Evolutionary conservation across 2,329 filamentous ascomycete species (phyloP), one percentile per base, ranked within the genome.

Genomic region (Exophiala oligosperma): DNA sequence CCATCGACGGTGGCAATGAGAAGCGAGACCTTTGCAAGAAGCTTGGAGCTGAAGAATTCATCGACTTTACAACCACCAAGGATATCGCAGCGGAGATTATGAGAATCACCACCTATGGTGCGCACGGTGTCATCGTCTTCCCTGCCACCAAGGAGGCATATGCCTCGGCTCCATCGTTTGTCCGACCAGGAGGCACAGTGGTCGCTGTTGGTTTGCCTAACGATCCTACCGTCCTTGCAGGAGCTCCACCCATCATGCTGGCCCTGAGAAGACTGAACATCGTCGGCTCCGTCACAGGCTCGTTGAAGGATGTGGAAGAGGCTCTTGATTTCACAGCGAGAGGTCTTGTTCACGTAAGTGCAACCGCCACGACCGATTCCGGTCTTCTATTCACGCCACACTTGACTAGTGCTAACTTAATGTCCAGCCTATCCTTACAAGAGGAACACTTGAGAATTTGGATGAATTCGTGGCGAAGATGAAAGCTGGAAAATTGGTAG

Each of bases 281-380:
- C 24, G 72, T 76, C n/a, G 74, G 73, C 0, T 73, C 69, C 54
- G 69, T 76, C n/a, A 71, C 71, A 0, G 75, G 73, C 3, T 76
- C 73, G 9, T 49, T 74, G 62, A 76, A 76, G 63, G 74, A 78
- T 55, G 74, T 77, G 1, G 74, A 77, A 51, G 74, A 77, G 65
- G 73, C 72, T 23, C 64, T 77, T 21, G 74, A 76, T 32, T 75
- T 77, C 56, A 75, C 73, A 7, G 73, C 72, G 9, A 64, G 74
- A 40, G 75, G 70, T 17, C 65, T 77, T 2, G 75, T 77, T 14
- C 56, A 12, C 12, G 37, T 40, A 40, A 40, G 48, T 40, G 4
- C 11, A 4, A 12, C 37, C 26, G 4, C 26, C 26, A 28, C 26
- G 4, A 28, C 26, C 26, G 26, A 7, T 4, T 28, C 4, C 7